Evolutionary conservation across 1,284 basidiomycete species (phyloP).

Genomic region (Hypsizygus ulmarius): DNA sequence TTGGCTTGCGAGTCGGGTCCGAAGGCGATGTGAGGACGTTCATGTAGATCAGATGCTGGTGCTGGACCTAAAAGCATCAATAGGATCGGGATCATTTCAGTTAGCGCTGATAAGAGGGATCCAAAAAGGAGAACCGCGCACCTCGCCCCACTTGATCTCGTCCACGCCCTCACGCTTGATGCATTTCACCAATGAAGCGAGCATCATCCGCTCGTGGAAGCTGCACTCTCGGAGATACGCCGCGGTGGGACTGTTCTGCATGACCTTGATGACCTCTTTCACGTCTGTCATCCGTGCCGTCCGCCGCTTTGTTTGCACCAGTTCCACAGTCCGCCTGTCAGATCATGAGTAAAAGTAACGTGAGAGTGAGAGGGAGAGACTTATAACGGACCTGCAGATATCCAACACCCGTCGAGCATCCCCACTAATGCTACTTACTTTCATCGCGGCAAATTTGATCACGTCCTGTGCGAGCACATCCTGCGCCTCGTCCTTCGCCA

Average conservation of each 20-base stretch:
- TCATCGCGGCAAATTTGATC: constrained; percentile 87
- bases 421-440: constrained; percentile 90
- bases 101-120: constrained; percentile 3
- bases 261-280: constrained; percentile 78
- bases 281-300: constrained; percentile 76
- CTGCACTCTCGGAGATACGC: constrained; percentile 79
- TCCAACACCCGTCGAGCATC: constrained; percentile 94
- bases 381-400: constrained; percentile 72
- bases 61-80: constrained; percentile 45
- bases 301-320: constrained; percentile 51
- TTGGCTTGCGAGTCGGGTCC: constrained; percentile 53
- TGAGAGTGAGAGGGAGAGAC: neutral
- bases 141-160: constrained; percentile 83
- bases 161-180: constrained; percentile 83
- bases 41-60: constrained; percentile 66
- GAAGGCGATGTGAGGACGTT: constrained; percentile 51
- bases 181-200: constrained; percentile 85
- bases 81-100: constrained; percentile 5
- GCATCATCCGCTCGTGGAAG: constrained; percentile 85
- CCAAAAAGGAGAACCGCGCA: constrained; percentile 32
- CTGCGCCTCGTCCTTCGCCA: constrained; percentile 32
- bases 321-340: constrained; percentile 77
- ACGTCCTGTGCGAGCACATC: constrained; percentile 76
- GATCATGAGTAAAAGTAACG: constrained; percentile 1
- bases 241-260: constrained; percentile 91